Evolutionary conservation across 2,329 filamentous ascomycete species (phyloP), one percentile per base, ranked within the genome.

Genomic region (Ceratocystis cubensis): DNA sequence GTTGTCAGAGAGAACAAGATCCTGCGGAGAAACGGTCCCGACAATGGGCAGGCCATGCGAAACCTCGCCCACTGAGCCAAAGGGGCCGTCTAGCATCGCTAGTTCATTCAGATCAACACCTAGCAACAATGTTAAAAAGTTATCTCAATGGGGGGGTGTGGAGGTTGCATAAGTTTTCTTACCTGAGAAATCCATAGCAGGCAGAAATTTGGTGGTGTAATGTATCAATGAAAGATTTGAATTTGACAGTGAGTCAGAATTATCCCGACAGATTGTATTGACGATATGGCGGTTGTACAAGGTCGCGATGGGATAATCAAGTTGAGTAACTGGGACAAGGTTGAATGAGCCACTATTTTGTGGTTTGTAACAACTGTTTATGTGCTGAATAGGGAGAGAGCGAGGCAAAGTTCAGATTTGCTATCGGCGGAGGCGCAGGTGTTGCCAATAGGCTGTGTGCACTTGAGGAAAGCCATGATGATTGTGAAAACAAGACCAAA

Each of bases 11-110:
- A 92, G 80, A 70, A 88, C 78, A 70, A 96, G 80, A 72, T 96
- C 91, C 75, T 89, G 87, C 22, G 91, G 91, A 69, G 91, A 96
- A 69, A 96, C 83, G 53, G 91, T 96, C 71, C 82, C 83, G 73
- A 84, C 73, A 73, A 84, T 82, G 73, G 78, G 22, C 28, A 66
- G 28, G 48, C n/a, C 61, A 28, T 48, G 13, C 20, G 28, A 7
- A n/a, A 7, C 45, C 8, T 62, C 61, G 7, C 30, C n/a, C 28
- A 66, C 46, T 1, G 78, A 75, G 67, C 77, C 77, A 59, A 75
- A 74, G 56, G 78, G 80, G 70, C 78, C 79, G 71, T 82, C 82
- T 69, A 84, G 82, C 73, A 78, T 75, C 71, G 81, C 77, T 74
- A 85, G 82, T 69, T 84, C 83, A 70, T 82, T 81, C 72, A 86